Evolutionary conservation across 371 early-diverging fungal species (phyloP).

Genomic region (Rozella allomycis): DNA sequence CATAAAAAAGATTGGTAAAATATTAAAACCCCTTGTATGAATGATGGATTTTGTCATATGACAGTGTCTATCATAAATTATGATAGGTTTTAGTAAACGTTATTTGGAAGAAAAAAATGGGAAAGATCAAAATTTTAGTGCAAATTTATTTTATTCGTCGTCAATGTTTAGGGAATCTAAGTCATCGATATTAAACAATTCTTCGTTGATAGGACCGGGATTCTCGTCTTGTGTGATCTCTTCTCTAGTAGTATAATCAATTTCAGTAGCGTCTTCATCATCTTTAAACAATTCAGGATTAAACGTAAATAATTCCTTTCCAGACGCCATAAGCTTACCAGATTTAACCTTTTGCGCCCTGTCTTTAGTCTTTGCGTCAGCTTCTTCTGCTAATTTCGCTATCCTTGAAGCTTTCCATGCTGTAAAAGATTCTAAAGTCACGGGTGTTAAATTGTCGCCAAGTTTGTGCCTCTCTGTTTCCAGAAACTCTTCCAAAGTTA

Average conservation of each 20-base stretch:
- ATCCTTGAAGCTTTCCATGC: conserved; percentile 84
- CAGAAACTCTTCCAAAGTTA: conserved; percentile 85
- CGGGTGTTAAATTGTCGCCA: conserved; percentile 77
- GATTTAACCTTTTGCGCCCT: conserved; percentile 63
- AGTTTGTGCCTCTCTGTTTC: conserved; percentile 91
- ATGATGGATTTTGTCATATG: no score
- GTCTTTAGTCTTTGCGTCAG: conserved; percentile 36
- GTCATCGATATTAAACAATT: conserved; percentile 24
- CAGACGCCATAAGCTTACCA: conserved; percentile 12
- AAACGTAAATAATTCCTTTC: conserved; percentile 91
- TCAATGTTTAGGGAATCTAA: conserved; percentile 10
- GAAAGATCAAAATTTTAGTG: no score
- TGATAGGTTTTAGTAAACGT: no score
- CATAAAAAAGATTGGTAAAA: no score
- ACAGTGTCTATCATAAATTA: no score
- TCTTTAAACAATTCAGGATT: conserved; percentile 73
- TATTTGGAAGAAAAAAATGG: no score
- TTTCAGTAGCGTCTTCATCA: conserved; percentile 37
- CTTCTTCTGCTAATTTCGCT: conserved; percentile 45
- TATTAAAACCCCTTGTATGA: no score
- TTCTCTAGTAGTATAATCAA: no score
- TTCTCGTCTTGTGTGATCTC: no score
- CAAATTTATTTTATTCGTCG: conserved; percentile 6
- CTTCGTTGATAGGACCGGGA: conserved; percentile 32
- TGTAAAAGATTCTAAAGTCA: conserved; percentile 81